These are phyloP conservation scores for Bimuria novae-zelandiae DNA, from an alignment of 2,329 filamentous ascomycete genomes.

Conservation along the genomic window DNA sequence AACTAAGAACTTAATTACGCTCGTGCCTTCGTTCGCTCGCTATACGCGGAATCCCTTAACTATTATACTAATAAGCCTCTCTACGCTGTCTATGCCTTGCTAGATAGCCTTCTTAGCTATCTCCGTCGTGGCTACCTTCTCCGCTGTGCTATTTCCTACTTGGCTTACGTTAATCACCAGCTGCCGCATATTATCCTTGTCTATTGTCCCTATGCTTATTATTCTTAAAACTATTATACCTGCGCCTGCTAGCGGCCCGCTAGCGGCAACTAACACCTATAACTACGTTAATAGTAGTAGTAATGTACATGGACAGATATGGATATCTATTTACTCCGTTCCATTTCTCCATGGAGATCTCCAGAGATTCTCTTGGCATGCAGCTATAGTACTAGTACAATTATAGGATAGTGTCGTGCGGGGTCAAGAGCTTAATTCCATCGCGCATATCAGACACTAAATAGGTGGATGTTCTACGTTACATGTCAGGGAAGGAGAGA, in stretches of 20 bases:
- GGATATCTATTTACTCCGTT: too few species aligned
- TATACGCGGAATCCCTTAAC: constrained; percentile 15
- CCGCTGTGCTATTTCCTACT: constrained; percentile 3
- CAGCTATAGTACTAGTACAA: too few species aligned
- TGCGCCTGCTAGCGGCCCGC: constrained; percentile 5
- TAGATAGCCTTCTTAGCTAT: constrained; percentile 12
- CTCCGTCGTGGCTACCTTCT: constrained; percentile 14
- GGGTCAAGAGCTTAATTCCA: too few species aligned
- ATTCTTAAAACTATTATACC: neutral
- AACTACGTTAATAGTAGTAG: constrained; percentile 9
- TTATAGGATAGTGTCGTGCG: too few species aligned
- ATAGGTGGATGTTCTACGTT: too few species aligned
- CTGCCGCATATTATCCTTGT: constrained; percentile 10
- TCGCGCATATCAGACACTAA: too few species aligned
- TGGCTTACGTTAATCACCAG: constrained; percentile 15
- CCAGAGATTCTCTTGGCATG: too few species aligned
- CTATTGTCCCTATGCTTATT: constrained; percentile 4
- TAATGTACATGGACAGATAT: too few species aligned
- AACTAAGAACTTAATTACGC: constrained; percentile 19
- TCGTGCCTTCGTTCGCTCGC: constrained; percentile 13
- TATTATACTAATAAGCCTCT: constrained; percentile 9
- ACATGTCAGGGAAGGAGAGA: too few species aligned
- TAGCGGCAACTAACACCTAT: constrained; percentile 13
- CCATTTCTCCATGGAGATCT: too few species aligned
- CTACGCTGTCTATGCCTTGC: constrained; percentile 14